phyloP scores from a whole-genome alignment of 805 yeast species.

The Candida maesae region DNA sequence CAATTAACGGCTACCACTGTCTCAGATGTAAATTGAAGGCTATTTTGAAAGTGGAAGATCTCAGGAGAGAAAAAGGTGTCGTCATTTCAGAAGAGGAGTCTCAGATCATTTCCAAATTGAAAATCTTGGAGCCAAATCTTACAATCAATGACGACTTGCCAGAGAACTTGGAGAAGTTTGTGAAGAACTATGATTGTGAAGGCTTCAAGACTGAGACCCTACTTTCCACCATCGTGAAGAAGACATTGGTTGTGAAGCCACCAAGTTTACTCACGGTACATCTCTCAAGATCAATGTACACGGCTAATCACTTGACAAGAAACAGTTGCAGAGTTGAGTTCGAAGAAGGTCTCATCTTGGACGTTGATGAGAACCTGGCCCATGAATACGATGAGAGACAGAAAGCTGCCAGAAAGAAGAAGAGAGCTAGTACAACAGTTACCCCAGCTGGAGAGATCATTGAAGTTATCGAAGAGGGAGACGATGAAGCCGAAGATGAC shows the following conservation, averaged over 20 bases:
- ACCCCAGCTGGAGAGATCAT: constrained; percentile 15
- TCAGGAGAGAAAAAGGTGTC: constrained; percentile 15
- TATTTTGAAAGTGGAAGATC: constrained; percentile 34
- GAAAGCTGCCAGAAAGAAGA: constrained; percentile 16
- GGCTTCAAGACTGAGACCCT: constrained; percentile 43
- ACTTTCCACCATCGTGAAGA: constrained; percentile 65
- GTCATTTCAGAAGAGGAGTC: constrained; percentile 28
- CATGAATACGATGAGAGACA: constrained; percentile 28
- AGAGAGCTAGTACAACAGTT: constrained; percentile 10
- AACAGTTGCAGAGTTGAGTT: constrained; percentile 72
- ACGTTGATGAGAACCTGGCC: constrained; percentile 39
- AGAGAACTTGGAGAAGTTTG: constrained; percentile 42
- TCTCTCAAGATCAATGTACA: constrained; percentile 76
- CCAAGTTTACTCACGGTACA: constrained; percentile 80
- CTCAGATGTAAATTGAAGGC: constrained; percentile 56
- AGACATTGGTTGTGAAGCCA: constrained; percentile 53
- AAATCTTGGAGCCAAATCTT: constrained; percentile 33
- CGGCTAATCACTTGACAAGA: constrained; percentile 62
- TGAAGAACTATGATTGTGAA: constrained; percentile 42
- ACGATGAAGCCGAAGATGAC: constrained; percentile 22
- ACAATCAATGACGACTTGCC: constrained; percentile 66
- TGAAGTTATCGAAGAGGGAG: constrained; percentile 7
- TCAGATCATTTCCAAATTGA: constrained; percentile 32
- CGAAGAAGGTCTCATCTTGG: constrained; percentile 49
- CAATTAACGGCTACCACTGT: constrained; percentile 79